These are phyloP conservation scores for Botrytis medusae DNA, from an alignment of 2,329 filamentous ascomycete genomes.

Conservation along the genomic window DNA sequence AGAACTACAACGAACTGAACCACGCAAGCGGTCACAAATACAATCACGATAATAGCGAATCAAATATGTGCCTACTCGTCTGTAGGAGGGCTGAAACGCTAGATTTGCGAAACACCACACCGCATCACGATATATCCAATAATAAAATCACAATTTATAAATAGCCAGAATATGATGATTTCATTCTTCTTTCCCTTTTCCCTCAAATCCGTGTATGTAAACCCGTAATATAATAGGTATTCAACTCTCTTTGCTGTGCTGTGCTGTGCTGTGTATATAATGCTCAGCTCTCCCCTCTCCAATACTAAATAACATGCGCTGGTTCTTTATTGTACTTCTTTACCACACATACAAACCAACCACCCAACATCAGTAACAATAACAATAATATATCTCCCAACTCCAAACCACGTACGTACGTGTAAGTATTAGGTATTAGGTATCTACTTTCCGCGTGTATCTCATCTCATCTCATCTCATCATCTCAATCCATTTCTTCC, in stretches of 20 bases:
- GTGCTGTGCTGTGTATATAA: neutral
- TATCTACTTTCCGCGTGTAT: neutral
- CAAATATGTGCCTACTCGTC: too few relatives aligned
- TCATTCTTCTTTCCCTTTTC: neutral
- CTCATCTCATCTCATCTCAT: neutral
- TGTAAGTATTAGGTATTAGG: conserved; percentile 2
- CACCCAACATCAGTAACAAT: neutral
- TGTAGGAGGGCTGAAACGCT: too few relatives aligned
- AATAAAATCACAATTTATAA: neutral
- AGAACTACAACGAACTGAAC: neutral
- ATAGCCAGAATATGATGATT: neutral
- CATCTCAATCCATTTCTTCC: neutral
- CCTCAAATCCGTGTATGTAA: neutral
- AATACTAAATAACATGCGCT: neutral
- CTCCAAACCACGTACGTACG: neutral
- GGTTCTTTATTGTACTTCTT: neutral
- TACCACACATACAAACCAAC: neutral
- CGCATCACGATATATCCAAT: neutral
- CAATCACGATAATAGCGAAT: neutral
- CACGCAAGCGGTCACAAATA: neutral
- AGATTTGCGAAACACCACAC: neutral
- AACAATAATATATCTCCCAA: neutral
- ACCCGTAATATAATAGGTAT: neutral
- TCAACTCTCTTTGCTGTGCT: neutral
- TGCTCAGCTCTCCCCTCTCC: neutral